A percentile compares a stretch with the other conserved stretches of the same genome.
These are phyloP conservation scores for Microascus cirrosus DNA, from an alignment of 2,329 filamentous ascomycete genomes.

Conservation along the genomic window DNA sequence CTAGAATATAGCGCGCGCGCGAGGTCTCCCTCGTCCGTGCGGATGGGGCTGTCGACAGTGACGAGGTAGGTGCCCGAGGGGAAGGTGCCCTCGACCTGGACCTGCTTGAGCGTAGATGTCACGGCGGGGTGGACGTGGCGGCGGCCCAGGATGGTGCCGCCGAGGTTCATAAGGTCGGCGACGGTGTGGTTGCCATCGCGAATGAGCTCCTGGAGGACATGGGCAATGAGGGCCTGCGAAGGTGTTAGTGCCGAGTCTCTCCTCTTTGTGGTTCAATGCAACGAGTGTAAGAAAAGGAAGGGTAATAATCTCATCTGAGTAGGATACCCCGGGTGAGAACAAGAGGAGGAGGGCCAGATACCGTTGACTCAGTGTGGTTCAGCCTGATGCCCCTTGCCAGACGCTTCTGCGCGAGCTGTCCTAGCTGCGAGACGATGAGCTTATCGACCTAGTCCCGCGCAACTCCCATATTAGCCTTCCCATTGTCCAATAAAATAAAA, in stretches of 20 bases:
- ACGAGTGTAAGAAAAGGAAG: not conserved
- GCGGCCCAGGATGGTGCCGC: slow-evolving; percentile 83
- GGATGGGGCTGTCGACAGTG: slow-evolving; percentile 84
- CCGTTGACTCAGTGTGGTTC: slow-evolving; percentile 82
- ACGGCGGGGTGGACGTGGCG: slow-evolving; percentile 84
- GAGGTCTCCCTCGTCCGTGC: slow-evolving; percentile 75
- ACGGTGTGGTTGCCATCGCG: slow-evolving; percentile 91
- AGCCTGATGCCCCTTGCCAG: slow-evolving; percentile 79
- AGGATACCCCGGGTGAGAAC: not conserved
- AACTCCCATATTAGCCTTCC: too few species aligned
- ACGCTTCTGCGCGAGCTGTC: slow-evolving; percentile 74
- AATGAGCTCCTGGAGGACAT: slow-evolving; percentile 88
- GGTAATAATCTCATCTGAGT: not conserved
- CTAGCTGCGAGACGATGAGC: slow-evolving; percentile 83
- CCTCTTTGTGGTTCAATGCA: not conserved
- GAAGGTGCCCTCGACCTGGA: slow-evolving; percentile 94
- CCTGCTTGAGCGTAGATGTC: slow-evolving; percentile 63
- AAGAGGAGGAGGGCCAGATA: slow-evolving; percentile 22
- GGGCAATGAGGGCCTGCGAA: slow-evolving; percentile 64
- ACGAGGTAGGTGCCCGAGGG: slow-evolving; percentile 85
- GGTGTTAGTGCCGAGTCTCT: not conserved
- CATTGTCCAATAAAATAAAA: not conserved
- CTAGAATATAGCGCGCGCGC: slow-evolving; percentile 82
- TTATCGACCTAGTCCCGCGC: slow-evolving; percentile 77
- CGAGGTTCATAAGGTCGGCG: slow-evolving; percentile 85